A percentile compares a stretch with the other conserved stretches of the same genome.
Evolutionary conservation across 2,329 filamentous ascomycete species (phyloP).

Genomic region (Zarea fungicola): DNA sequence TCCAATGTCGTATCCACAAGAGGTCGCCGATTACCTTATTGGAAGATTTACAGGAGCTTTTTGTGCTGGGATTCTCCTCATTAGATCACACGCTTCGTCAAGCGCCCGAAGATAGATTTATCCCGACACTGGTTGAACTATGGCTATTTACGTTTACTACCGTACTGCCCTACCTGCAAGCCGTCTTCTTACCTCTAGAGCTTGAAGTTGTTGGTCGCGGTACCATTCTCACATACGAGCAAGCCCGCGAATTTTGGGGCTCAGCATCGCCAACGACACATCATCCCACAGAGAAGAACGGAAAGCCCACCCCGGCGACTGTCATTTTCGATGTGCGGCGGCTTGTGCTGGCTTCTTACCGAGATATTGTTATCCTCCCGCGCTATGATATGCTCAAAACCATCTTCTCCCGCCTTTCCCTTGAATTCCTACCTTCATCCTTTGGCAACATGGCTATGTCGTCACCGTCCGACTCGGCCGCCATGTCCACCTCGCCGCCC

Average conservation of each 20-base stretch:
- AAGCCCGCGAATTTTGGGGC: slow-evolving; percentile 89
- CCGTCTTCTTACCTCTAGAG: slow-evolving; percentile 88
- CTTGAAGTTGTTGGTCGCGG: slow-evolving; percentile 87
- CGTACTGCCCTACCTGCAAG: slow-evolving; percentile 89
- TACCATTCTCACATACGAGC: slow-evolving; percentile 67
- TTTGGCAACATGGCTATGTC: slow-evolving; percentile 46
- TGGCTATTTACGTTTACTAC: slow-evolving; percentile 92
- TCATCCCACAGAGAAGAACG: slow-evolving; percentile 26
- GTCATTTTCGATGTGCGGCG: slow-evolving; percentile 76
- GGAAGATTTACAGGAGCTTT: slow-evolving; percentile 70
- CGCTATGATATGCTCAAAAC: slow-evolving; percentile 84
- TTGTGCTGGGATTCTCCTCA: slow-evolving; percentile 76
- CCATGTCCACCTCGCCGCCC: slow-evolving; percentile 46
- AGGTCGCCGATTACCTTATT: slow-evolving; percentile 65
- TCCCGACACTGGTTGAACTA: slow-evolving; percentile 83
- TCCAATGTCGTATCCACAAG: slow-evolving; percentile 71
- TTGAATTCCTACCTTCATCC: slow-evolving; percentile 65
- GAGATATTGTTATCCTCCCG: slow-evolving; percentile 82
- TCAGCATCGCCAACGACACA: slow-evolving; percentile 55
- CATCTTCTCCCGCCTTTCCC: slow-evolving; percentile 82
- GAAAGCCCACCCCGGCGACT: slow-evolving; percentile 43
- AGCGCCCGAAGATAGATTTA: slow-evolving; percentile 80
- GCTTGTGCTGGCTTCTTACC: slow-evolving; percentile 80
- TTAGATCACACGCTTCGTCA: slow-evolving; percentile 77
- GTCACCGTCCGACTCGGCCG: slow-evolving; percentile 48